A percentile compares a stretch with the other conserved stretches of the same genome.
phyloP scores from a whole-genome alignment of 2,329 filamentous ascomycete genomes.

The Microdochium trichocladiopsis region DNA sequence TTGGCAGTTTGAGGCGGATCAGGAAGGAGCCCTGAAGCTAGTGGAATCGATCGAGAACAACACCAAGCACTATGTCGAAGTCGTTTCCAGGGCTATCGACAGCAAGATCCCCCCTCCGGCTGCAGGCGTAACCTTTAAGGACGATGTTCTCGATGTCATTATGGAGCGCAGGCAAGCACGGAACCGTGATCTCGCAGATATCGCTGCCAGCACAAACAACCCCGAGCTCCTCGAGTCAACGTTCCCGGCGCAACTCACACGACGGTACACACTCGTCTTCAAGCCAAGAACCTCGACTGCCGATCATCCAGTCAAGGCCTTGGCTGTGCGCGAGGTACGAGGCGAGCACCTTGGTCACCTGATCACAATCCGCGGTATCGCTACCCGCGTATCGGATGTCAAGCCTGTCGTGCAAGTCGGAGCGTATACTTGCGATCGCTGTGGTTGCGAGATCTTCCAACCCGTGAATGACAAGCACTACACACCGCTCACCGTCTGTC shows the following conservation, averaged over 20 bases:
- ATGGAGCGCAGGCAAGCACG: slow-evolving; percentile 85
- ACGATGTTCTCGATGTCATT: slow-evolving; percentile 93
- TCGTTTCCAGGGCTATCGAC: slow-evolving; percentile 84
- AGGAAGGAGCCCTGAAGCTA: slow-evolving; percentile 63
- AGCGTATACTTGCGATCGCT: slow-evolving; percentile 94
- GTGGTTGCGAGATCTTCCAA: slow-evolving; percentile 96
- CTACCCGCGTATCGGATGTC: slow-evolving; percentile 92
- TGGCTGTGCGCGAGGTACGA: slow-evolving; percentile 89
- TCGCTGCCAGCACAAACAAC: slow-evolving; percentile 60
- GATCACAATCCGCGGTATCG: slow-evolving; percentile 90
- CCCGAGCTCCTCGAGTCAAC: slow-evolving; percentile 62
- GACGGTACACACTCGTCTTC: slow-evolving; percentile 93
- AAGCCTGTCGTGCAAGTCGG: slow-evolving; percentile 98
- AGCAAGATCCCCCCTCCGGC: slow-evolving; percentile 74
- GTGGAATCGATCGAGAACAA: slow-evolving; percentile 84
- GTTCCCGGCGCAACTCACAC: slow-evolving; percentile 86
- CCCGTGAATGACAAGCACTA: slow-evolving; percentile 88
- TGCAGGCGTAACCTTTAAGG: slow-evolving; percentile 84
- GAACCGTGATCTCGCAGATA: slow-evolving; percentile 68
- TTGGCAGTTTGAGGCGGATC: slow-evolving; percentile 64
- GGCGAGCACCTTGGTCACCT: slow-evolving; percentile 89
- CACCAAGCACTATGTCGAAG: slow-evolving; percentile 90
- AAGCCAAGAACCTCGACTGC: slow-evolving; percentile 75
- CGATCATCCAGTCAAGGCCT: slow-evolving; percentile 53
- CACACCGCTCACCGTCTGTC: slow-evolving; percentile 77